Evolutionary conservation across 2,329 filamentous ascomycete species (phyloP).

Genomic region (Aspergillus flavus): DNA sequence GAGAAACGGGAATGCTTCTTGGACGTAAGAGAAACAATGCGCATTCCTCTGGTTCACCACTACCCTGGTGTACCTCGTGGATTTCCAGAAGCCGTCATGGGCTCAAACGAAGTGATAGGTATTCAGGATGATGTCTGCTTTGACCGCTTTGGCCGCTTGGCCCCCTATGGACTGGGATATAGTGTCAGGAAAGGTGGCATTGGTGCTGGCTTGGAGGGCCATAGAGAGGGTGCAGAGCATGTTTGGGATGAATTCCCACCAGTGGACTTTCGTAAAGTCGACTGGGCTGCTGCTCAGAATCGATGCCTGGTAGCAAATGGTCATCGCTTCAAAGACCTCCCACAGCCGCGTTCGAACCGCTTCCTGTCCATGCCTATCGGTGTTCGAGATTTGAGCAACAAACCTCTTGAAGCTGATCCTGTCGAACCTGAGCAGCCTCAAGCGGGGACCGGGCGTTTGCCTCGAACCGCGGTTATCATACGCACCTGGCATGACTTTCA

Average conservation of each 20-base stretch:
- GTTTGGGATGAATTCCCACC: slow-evolving; percentile 73
- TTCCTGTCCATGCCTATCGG: slow-evolving; percentile 40
- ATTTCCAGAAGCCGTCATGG: slow-evolving; percentile 81
- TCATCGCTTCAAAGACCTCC: slow-evolving; percentile 62
- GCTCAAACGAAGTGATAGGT: slow-evolving; percentile 81
- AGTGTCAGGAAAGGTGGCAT: slow-evolving; percentile 75
- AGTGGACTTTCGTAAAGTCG: slow-evolving; percentile 74
- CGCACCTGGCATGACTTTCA: slow-evolving; percentile 78
- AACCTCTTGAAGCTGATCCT: slow-evolving; percentile 15
- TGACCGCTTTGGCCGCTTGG: slow-evolving; percentile 84
- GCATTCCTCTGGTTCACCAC: slow-evolving; percentile 69
- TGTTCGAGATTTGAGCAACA: slow-evolving; percentile 22
- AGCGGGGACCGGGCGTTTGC: slow-evolving; percentile 32
- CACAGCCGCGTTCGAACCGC: slow-evolving; percentile 38
- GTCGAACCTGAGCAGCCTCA: slow-evolving; percentile 24
- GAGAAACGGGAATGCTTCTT: slow-evolving; percentile 76
- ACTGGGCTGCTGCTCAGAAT: slow-evolving; percentile 78
- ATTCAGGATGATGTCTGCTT: slow-evolving; percentile 88
- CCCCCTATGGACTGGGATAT: slow-evolving; percentile 89
- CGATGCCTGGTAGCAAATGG: slow-evolving; percentile 73
- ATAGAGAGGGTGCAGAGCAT: slow-evolving; percentile 75
- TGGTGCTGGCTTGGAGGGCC: slow-evolving; percentile 82
- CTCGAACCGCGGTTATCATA: slow-evolving; percentile 74
- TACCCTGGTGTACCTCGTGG: slow-evolving; percentile 79
- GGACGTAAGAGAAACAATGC: slow-evolving; percentile 65